Conservation (phyloP, 805 yeast species). For the Candida koratica region DNA sequence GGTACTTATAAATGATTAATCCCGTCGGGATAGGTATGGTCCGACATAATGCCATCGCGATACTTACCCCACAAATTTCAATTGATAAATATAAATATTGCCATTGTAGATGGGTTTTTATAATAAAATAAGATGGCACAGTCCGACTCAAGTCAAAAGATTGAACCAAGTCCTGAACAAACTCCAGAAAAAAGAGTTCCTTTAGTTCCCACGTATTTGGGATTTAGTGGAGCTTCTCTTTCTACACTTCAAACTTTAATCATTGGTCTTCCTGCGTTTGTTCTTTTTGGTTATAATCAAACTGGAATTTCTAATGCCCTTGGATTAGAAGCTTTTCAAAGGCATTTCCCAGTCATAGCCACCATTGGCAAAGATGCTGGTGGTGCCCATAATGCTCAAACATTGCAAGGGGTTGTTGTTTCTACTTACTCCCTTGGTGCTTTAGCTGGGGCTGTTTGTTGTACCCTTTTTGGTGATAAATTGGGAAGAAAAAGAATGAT, state of each 20-base stretch:
- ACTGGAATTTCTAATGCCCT: slow-evolving; percentile 3
- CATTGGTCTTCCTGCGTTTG: slow-evolving; percentile 6
- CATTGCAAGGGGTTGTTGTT: slow-evolving; percentile 7
- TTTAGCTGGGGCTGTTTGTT: slow-evolving; percentile 6
- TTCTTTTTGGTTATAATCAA: slow-evolving; percentile 9
- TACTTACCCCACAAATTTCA: too few relatives aligned
- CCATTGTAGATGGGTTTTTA: too few relatives aligned
- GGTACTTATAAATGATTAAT: not conserved
- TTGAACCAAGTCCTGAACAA: too few relatives aligned
- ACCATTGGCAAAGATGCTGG: not conserved
- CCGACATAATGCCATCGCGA: too few relatives aligned
- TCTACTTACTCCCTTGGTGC: slow-evolving; percentile 7
- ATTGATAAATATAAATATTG: too few relatives aligned
- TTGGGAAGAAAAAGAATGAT: slow-evolving; percentile 63
- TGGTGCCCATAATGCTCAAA: slow-evolving; percentile 1
- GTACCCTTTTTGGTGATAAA: slow-evolving; percentile 49
- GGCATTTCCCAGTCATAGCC: slow-evolving; percentile 5
- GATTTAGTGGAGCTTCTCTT: slow-evolving; percentile 3
- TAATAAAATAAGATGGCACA: too few relatives aligned
- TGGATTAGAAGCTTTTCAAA: slow-evolving; percentile 5
- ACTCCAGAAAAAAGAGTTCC: not conserved
- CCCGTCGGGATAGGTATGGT: not conserved
- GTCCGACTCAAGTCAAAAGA: too few relatives aligned
- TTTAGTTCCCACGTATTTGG: slow-evolving; percentile 1
- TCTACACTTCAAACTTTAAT: slow-evolving; percentile 3